Evolutionary conservation across 805 yeast genomes (phyloP).

Genomic region (Lipomyces chichibuensis): DNA sequence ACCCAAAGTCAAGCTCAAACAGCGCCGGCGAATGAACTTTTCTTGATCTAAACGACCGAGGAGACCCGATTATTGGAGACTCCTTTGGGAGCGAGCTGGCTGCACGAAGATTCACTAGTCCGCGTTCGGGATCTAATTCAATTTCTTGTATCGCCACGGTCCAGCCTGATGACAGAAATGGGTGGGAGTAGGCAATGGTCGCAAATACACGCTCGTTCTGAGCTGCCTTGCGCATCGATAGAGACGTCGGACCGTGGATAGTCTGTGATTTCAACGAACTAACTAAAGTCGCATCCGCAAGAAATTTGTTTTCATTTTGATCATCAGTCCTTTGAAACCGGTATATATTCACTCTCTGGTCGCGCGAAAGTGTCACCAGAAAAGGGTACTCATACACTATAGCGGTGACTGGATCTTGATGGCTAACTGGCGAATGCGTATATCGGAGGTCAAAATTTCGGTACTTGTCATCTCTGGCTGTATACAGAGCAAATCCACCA

Average conservation of each 20-base stretch:
- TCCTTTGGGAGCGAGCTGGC: constrained; percentile 20
- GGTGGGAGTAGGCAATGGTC: constrained; percentile 25
- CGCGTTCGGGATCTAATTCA: constrained; percentile 19
- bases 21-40: background rate
- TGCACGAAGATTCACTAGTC: constrained; percentile 18
- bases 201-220: constrained; percentile 8
- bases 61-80: constrained; percentile 1
- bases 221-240: constrained; percentile 17
- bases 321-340: background rate
- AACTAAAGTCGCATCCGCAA: background rate
- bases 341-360: constrained; percentile 12
- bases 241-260: constrained; percentile 17
- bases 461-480: background rate
- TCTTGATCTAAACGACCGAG: background rate
- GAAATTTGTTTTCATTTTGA: background rate
- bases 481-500: constrained; percentile 26
- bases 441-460: constrained; percentile 3
- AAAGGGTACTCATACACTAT: constrained; percentile 22
- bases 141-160: constrained; percentile 27
- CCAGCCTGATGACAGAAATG: constrained; percentile 15
- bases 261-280: constrained; percentile 18
- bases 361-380: constrained; percentile 18
- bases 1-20: background rate
- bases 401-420: constrained; percentile 8
- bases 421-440: constrained; percentile 10